Evolutionary conservation across 2,329 filamentous ascomycete genomes (phyloP).

Genomic region (Sphaerostilbella broomeana): DNA sequence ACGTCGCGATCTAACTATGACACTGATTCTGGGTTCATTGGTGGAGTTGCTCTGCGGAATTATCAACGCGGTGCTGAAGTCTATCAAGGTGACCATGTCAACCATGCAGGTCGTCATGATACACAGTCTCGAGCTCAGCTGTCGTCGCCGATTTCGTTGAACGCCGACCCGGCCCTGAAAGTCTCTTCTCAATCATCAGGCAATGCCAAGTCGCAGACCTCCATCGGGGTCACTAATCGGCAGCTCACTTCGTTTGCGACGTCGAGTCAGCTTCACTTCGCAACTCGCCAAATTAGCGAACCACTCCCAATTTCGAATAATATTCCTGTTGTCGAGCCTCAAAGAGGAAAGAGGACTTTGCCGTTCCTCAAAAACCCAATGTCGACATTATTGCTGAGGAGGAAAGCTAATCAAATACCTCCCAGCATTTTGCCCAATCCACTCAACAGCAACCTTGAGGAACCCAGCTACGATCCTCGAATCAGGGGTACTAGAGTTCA

Average conservation of each 20-base stretch:
- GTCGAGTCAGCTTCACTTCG: conserved; percentile 37
- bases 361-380: conserved; percentile 55
- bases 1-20: conserved; percentile 29
- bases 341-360: conserved; percentile 47
- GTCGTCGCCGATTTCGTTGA: conserved; percentile 19
- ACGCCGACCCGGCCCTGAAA: conserved; percentile 27
- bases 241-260: conserved; percentile 28
- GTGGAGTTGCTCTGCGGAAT: conserved; percentile 48
- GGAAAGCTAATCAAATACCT: conserved; percentile 46
- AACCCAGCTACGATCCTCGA: conserved; percentile 52
- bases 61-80: conserved; percentile 35
- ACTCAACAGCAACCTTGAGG: conserved; percentile 32
- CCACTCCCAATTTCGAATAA: conserved; percentile 23
- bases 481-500: conserved; percentile 59
- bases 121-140: conserved; percentile 8
- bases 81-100: conserved; percentile 15
- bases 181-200: conserved; percentile 23
- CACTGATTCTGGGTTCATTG: conserved; percentile 43
- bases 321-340: conserved; percentile 26
- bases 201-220: conserved; percentile 28
- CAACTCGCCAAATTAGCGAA: conserved; percentile 35
- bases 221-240: conserved; percentile 46
- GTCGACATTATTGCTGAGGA: conserved; percentile 51
- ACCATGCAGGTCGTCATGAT: conserved; percentile 4
- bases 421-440: conserved; percentile 38